Evolutionary conservation across 2,329 filamentous ascomycete genomes (phyloP).

Genomic region (Dactylellina cionopaga): DNA sequence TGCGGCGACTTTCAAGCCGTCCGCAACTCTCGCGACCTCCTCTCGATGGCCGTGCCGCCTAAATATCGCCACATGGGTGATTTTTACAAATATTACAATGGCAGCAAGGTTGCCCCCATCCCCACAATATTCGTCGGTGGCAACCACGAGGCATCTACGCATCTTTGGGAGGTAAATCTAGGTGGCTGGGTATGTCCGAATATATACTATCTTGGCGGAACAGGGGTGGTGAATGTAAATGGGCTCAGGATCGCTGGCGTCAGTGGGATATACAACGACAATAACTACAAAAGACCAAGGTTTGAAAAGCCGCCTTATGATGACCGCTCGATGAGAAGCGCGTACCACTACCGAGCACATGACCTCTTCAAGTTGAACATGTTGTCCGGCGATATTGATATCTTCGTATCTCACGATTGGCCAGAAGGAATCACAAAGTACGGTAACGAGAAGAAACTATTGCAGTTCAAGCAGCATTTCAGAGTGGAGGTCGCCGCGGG

Average conservation of each 20-base stretch:
- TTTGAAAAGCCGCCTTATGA: conserved; percentile 87
- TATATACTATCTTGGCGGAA: conserved; percentile 95
- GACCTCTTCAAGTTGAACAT: conserved; percentile 91
- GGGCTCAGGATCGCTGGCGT: conserved; percentile 87
- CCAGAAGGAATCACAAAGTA: conserved; percentile 81
- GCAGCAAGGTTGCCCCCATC: conserved; percentile 79
- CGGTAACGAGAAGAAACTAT: conserved; percentile 76
- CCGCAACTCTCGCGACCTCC: conserved; percentile 86
- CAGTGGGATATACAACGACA: conserved; percentile 94
- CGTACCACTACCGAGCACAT: conserved; percentile 89
- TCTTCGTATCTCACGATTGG: conserved; percentile 97
- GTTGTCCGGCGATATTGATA: conserved; percentile 84
- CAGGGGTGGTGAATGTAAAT: conserved; percentile 85
- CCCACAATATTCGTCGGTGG: conserved; percentile 92
- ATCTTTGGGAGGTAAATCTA: conserved; percentile 90
- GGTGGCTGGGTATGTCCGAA: conserved; percentile 97
- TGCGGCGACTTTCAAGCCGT: conserved; percentile 96
- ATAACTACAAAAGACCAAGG: conserved; percentile 85
- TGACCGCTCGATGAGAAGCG: conserved; percentile 76
- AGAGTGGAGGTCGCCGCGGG: conserved; percentile 78
- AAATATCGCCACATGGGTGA: conserved; percentile 91
- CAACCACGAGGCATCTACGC: conserved; percentile 92
- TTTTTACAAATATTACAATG: conserved; percentile 93
- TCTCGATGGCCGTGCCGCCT: conserved; percentile 84
- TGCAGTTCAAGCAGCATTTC: conserved; percentile 78